Conservation (phyloP, 2,329 filamentous ascomycete species). For the Venturia effusa region DNA sequence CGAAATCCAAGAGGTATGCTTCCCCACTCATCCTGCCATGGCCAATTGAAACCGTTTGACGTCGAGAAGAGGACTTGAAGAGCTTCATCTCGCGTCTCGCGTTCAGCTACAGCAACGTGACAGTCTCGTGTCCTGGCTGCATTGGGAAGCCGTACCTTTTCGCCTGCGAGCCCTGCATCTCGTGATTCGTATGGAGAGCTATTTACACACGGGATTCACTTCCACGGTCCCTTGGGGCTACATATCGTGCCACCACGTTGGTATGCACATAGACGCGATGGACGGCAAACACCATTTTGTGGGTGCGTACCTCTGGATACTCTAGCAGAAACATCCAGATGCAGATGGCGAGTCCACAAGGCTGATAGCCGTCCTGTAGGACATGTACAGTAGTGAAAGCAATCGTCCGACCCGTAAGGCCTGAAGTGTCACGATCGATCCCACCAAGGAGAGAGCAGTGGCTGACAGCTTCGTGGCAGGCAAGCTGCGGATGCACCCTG, state of each 20-base stretch:
- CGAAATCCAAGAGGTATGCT: background rate
- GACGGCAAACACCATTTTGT: background rate
- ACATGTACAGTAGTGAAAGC: slow-evolving; percentile 1
- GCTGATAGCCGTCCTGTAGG: background rate
- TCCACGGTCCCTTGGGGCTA: background rate
- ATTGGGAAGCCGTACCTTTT: background rate
- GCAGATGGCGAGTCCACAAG: slow-evolving; percentile 1
- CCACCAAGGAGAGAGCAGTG: background rate
- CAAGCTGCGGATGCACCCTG: background rate
- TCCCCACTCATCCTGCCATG: background rate
- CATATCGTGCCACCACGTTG: background rate
- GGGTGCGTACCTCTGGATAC: background rate
- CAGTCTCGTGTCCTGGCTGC: background rate
- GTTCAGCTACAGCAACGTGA: background rate
- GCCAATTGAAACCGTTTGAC: background rate
- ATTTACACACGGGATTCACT: background rate
- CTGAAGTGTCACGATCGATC: background rate
- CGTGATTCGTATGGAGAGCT: background rate
- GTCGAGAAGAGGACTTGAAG: background rate
- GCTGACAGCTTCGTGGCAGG: background rate
- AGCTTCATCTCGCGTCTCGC: background rate
- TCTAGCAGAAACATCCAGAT: slow-evolving; percentile 5
- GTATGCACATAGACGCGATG: background rate
- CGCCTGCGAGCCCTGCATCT: background rate
- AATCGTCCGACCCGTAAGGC: background rate